These are phyloP conservation scores for Pseudopyricularia cyperi DNA, from an alignment of 2,329 filamentous ascomycete genomes.

Conservation along the genomic window DNA sequence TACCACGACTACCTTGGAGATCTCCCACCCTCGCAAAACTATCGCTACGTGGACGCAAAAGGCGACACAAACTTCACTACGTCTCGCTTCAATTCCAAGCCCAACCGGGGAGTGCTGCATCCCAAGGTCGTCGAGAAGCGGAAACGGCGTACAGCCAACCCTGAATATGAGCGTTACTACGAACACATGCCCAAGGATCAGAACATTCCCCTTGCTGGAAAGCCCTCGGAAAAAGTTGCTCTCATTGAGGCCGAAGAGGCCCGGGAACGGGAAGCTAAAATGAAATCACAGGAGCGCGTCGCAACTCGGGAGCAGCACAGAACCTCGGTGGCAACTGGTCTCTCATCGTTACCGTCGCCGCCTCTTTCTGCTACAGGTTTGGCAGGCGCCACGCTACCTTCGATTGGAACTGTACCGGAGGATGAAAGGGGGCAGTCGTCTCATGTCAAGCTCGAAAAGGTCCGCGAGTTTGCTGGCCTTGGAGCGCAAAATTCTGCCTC, in stretches of 20 bases:
- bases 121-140: conserved; percentile 3
- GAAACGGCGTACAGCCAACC: conserved; percentile 1
- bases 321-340: background rate
- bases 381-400: background rate
- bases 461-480: background rate
- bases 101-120: background rate
- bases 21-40: background rate
- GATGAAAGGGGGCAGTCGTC: background rate
- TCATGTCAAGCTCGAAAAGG: background rate
- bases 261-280: background rate
- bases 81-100: background rate
- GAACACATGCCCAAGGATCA: conserved; percentile 2
- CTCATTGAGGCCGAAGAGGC: background rate
- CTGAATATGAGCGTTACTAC: conserved; percentile 1
- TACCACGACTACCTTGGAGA: background rate
- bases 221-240: background rate
- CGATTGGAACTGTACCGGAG: background rate
- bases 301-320: background rate
- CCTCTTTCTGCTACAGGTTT: background rate
- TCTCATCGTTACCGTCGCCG: background rate
- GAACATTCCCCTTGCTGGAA: conserved; percentile 10
- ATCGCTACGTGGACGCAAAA: background rate
- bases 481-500: background rate
- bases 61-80: background rate
- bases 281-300: background rate